Percentiles rank a stretch among this genome's conserved stretches.
phyloP scores from a whole-genome alignment of 305 asterid genomes.

The Coffea humblotiana region DNA sequence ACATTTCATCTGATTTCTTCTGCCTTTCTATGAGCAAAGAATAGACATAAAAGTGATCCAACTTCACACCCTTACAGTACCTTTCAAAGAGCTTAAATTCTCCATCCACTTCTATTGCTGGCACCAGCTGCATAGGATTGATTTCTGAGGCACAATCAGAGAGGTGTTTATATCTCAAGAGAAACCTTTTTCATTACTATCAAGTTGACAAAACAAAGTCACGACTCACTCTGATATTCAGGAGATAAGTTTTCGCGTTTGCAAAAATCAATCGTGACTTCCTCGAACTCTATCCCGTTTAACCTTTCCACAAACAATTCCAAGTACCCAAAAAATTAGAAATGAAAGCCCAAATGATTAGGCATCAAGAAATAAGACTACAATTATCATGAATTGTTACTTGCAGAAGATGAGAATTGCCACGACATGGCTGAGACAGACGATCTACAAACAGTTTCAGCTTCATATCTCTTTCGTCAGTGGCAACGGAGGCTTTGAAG shows the following conservation, averaged over 20 bases:
- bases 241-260: constrained; percentile 44
- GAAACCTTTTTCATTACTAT: not conserved
- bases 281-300: constrained; percentile 74
- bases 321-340: not conserved
- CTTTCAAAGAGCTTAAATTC: constrained; percentile 72
- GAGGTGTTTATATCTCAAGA: not conserved
- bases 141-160: constrained; percentile 35
- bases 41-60: not conserved
- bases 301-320: constrained; percentile 32
- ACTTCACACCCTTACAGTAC: constrained; percentile 16
- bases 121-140: constrained; percentile 74
- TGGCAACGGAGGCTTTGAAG: not conserved
- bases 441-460: constrained; percentile 75
- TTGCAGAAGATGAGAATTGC: constrained; percentile 66
- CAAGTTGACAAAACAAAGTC: not conserved
- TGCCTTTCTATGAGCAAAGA: not conserved
- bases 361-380: not conserved
- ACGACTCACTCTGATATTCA: constrained; percentile 5
- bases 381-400: not conserved
- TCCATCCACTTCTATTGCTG: constrained; percentile 73
- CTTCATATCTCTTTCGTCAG: constrained; percentile 23
- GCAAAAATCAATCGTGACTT: constrained; percentile 46
- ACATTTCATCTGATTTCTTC: not conserved
- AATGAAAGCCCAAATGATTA: not conserved
- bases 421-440: constrained; percentile 77